Evolutionary conservation across 345 rosid genomes (phyloP).

Genomic region (Salix viminalis): DNA sequence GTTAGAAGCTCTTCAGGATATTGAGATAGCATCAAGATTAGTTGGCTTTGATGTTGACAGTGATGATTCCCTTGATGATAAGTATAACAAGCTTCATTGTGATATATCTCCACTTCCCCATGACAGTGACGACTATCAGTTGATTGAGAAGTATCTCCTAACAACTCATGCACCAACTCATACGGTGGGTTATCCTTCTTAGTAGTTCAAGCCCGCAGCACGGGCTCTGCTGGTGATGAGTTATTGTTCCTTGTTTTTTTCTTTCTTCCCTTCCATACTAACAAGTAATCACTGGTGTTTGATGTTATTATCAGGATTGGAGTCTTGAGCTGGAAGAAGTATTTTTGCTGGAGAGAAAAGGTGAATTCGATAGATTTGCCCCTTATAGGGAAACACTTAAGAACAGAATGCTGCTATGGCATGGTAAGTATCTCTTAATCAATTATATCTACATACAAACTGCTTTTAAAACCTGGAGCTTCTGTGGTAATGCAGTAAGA

Average conservation of each 20-base stretch:
- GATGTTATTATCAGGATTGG: constrained; percentile 60
- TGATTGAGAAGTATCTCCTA: constrained; percentile 75
- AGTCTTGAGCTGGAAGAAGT: constrained; percentile 87
- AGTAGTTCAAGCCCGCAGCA: background rate
- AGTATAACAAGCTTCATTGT: constrained; percentile 67
- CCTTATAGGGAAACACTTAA: constrained; percentile 59
- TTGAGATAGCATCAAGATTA: constrained; percentile 92
- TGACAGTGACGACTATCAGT: constrained; percentile 67
- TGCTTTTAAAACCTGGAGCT: background rate
- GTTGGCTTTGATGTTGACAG: constrained; percentile 84
- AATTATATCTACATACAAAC: background rate
- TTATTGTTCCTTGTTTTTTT: background rate
- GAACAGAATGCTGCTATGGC: constrained; percentile 93
- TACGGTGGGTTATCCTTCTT: constrained; percentile 42
- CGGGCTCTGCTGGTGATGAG: background rate
- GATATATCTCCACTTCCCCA: constrained; percentile 69
- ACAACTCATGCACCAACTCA: constrained; percentile 94
- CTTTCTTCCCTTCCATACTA: background rate
- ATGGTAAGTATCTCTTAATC: constrained; percentile 44
- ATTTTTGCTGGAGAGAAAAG: constrained; percentile 84
- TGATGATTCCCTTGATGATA: constrained; percentile 79
- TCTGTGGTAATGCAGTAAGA: background rate
- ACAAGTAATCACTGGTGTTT: background rate
- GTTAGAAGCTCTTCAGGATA: constrained; percentile 95
- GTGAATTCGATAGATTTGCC: constrained; percentile 79